Conservation (phyloP, 1,284 basidiomycete species). For the Apiotrichum sp. region DNA sequence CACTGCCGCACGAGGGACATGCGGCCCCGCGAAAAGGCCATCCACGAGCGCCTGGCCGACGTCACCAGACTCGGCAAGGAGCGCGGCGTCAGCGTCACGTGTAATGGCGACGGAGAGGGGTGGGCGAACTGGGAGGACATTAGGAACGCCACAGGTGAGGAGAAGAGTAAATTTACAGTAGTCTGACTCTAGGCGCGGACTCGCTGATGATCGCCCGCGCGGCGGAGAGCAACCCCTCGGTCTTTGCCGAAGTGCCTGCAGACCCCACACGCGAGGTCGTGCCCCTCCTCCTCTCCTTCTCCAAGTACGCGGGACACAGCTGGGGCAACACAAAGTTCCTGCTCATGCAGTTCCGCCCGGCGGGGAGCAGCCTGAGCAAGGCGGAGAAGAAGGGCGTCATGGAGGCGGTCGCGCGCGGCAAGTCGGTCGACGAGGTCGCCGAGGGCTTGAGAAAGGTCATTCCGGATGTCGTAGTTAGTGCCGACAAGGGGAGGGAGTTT, state of each 20-base stretch:
- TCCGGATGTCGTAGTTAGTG: slow-evolving; percentile 47
- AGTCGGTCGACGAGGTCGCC: slow-evolving; percentile 59
- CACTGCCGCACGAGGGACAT: slow-evolving; percentile 94
- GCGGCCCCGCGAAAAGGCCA: slow-evolving; percentile 75
- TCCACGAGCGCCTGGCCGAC: slow-evolving; percentile 71
- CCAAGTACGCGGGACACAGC: slow-evolving; percentile 64
- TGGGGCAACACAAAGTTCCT: slow-evolving; percentile 91
- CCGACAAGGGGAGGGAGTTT: slow-evolving; percentile 11
- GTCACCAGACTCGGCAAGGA: slow-evolving; percentile 62
- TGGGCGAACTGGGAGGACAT: slow-evolving; percentile 72
- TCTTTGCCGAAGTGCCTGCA: slow-evolving; percentile 63
- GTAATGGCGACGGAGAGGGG: slow-evolving; percentile 88
- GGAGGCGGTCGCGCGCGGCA: slow-evolving; percentile 57
- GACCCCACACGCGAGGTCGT: slow-evolving; percentile 67
- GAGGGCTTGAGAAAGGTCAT: not conserved
- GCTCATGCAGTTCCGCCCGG: slow-evolving; percentile 65
- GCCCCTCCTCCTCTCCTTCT: slow-evolving; percentile 67
- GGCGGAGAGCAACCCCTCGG: slow-evolving; percentile 85
- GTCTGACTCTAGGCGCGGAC: slow-evolving; percentile 59
- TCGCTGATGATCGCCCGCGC: slow-evolving; percentile 94
- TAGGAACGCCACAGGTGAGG: slow-evolving; percentile 63
- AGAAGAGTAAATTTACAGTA: not conserved
- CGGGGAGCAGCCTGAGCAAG: slow-evolving; percentile 52
- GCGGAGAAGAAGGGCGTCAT: slow-evolving; percentile 57
- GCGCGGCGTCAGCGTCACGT: slow-evolving; percentile 70